These are phyloP conservation scores for Lolium multiflorum DNA, from an alignment of 176 grass and related monocot genomes.

Conservation along the genomic window DNA sequence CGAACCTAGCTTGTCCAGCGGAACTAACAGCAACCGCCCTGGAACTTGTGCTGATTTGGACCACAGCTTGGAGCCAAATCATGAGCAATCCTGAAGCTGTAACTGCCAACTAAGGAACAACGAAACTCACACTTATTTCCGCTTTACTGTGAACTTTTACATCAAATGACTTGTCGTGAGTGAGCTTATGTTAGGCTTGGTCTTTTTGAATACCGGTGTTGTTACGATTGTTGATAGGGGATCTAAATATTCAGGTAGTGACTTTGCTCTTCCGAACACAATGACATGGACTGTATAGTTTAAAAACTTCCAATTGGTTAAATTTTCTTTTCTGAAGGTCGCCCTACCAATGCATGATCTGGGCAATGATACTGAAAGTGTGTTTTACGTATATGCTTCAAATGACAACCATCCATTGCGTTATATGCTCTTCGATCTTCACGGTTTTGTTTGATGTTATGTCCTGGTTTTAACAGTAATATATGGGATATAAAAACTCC, in stretches of 20 bases:
- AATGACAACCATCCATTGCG: neutral
- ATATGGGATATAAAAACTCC: neutral
- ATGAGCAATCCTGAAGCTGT: too few species aligned
- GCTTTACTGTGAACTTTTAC: too few species aligned
- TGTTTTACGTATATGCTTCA: neutral
- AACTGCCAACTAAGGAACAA: too few species aligned
- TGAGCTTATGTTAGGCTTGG: too few species aligned
- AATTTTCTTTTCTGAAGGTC: neutral
- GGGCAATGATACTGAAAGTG: neutral
- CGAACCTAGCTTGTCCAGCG: neutral
- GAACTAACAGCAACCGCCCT: neutral
- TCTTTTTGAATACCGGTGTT: too few species aligned
- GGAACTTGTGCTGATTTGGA: neutral
- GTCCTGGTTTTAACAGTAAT: neutral
- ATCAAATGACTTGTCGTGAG: too few species aligned
- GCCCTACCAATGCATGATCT: neutral
- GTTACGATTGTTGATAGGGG: too few species aligned
- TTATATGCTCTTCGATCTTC: neutral
- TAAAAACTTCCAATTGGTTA: neutral
- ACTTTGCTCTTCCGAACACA: too few species aligned
- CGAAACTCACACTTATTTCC: too few species aligned
- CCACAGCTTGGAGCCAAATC: too few species aligned
- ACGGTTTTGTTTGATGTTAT: too few species aligned
- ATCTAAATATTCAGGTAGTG: too few species aligned
- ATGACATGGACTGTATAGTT: neutral